A percentile compares a stretch with the other conserved stretches of the same genome.
phyloP scores from a whole-genome alignment of 768 basidiomycete species.

The Leccinum uliginosum region DNA sequence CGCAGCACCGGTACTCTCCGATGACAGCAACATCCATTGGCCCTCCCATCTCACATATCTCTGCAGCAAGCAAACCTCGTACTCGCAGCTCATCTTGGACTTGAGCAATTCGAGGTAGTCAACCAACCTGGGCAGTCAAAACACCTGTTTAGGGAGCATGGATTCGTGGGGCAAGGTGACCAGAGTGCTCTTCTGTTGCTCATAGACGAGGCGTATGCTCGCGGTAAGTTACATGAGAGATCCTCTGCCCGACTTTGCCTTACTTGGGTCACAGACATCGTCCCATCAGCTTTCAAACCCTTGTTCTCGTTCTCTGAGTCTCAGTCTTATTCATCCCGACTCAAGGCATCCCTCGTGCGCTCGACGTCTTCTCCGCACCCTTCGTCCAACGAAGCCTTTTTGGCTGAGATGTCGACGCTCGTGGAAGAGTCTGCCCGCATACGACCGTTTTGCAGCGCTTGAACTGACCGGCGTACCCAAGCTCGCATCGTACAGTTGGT shows the following conservation, averaged over 20 bases:
- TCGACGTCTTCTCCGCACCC: slow-evolving; percentile 40
- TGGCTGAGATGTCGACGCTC: slow-evolving; percentile 41
- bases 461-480: slow-evolving; percentile 50
- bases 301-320: slow-evolving; percentile 41
- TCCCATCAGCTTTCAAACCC: slow-evolving; percentile 48
- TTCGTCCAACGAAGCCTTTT: slow-evolving; percentile 36
- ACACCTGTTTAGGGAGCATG: slow-evolving; percentile 31
- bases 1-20: too few relatives aligned
- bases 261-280: slow-evolving; percentile 40
- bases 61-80: slow-evolving; percentile 54
- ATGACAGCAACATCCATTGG: too few relatives aligned
- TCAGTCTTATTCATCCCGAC: slow-evolving; percentile 29
- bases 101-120: slow-evolving; percentile 59
- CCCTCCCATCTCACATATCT: slow-evolving; percentile 38
- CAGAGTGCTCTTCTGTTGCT: slow-evolving; percentile 51
- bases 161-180: slow-evolving; percentile 55
- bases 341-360: slow-evolving; percentile 29
- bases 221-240: slow-evolving; percentile 38
- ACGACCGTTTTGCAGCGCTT: slow-evolving; percentile 59
- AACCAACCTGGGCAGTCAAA: slow-evolving; percentile 27
- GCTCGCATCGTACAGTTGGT: slow-evolving; percentile 45
- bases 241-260: background rate
- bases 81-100: slow-evolving; percentile 66
- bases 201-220: slow-evolving; percentile 50
- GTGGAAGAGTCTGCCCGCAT: slow-evolving; percentile 39